Base-by-base conservation (phyloP, 1,284 basidiomycete genomes). In the Stygiomarasmius scandens region DNA sequence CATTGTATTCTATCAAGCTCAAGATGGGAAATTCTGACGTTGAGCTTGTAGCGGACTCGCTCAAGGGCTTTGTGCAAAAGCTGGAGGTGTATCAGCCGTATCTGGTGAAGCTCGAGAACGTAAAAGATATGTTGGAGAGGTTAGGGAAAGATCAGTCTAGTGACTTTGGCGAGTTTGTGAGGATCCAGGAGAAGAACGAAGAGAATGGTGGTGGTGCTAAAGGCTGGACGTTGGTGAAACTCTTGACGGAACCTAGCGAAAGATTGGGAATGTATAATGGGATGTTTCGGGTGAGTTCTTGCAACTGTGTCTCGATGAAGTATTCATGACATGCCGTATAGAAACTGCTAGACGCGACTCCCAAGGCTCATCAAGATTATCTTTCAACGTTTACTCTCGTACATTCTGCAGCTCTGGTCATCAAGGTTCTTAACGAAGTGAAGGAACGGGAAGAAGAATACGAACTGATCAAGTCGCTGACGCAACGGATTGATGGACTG, bases 21-120 rank as follows among this genome's bases (percentile, higher is more conserved):
- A 69, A 83, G 14, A 75, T 87, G 3, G 71, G 73, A 57, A 66
- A 74, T 19, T 6, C 20, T 3, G 14, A 23, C 19, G 2, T 20
- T n/a, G 34, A 12, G 3, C 14, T 29, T 0, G 74, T 94, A 24
- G 85, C 89, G 8, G 81, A 84, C 4, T 70, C 77, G 1, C 71
- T 95, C 24, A 75, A 82, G 19, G 67, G 71, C 1, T 89, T 90
- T 67, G 78, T 94, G 16, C 74, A 81, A 0, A 79, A 78, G 48
- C 73, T 95, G 38, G 89, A 94, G 67, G 81, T 91, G 3, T 92
- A 96, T 67, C 92, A 94, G 69, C 88, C 90, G 11, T 96, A 95
- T 70, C 74, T 96, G 2, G 85, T 91, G 14, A 79, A 85, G 49
- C 79, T 95, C 47, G 87, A 88, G 52, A 77, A 79, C 24, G 83